Conservation (phyloP, 306 rosid genomes). For the Sphenostylis stenocarpa region DNA sequence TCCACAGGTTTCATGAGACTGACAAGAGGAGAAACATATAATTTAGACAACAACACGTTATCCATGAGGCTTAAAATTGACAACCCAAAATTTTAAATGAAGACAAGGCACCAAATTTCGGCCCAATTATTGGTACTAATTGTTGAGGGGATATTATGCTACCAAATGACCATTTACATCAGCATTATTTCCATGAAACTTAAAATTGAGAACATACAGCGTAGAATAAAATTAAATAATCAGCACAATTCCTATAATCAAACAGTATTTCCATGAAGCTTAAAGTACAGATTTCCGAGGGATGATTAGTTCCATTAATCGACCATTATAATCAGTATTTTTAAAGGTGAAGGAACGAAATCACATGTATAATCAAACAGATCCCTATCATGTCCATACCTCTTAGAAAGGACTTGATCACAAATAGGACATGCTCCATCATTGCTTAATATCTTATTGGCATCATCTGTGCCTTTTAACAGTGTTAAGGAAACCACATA, state of each 20-base stretch:
- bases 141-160: conserved; percentile 10
- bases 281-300: neutral
- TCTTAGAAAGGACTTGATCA: conserved; percentile 98
- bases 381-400: conserved; percentile 49
- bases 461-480: conserved; percentile 89
- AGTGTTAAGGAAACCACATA: conserved; percentile 47
- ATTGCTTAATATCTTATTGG: conserved; percentile 81
- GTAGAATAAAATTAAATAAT: conserved; percentile 15
- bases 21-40: conserved; percentile 43
- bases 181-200: neutral
- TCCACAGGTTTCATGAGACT: conserved; percentile 97
- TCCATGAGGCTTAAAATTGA: conserved; percentile 12
- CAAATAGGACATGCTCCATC: conserved; percentile 97
- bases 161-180: neutral
- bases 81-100: conserved; percentile 8
- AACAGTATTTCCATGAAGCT: too few relatives aligned
- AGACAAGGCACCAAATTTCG: conserved; percentile 21
- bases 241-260: neutral
- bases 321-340: neutral
- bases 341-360: neutral
- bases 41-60: conserved; percentile 5
- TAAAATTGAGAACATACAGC: conserved; percentile 14
- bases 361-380: conserved; percentile 27
- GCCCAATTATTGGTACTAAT: conserved; percentile 6
- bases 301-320: conserved; percentile 9